Evolutionary conservation across 192 early-diverging fungal species (phyloP).

Genomic region (Entomortierella parvispora): DNA sequence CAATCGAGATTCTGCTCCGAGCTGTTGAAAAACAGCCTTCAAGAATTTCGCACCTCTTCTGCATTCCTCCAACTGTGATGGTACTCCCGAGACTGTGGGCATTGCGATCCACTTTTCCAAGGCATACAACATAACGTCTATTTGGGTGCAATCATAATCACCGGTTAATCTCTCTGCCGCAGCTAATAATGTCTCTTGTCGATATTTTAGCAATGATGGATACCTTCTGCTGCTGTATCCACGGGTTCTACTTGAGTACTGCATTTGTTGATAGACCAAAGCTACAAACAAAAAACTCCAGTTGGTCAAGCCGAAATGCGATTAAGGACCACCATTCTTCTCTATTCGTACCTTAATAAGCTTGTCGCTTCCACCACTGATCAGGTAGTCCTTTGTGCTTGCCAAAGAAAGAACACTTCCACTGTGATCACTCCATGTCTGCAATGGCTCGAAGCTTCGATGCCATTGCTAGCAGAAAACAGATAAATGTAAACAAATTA

Average conservation of each 20-base stretch:
- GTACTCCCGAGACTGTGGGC: slow-evolving; percentile 73
- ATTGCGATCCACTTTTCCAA: slow-evolving; percentile 77
- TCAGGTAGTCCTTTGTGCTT: slow-evolving; percentile 58
- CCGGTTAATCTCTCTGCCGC: too few species aligned
- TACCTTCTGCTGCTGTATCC: slow-evolving; percentile 42
- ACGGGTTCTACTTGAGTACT: slow-evolving; percentile 24
- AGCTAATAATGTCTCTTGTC: too few species aligned
- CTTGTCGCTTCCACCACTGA: slow-evolving; percentile 71
- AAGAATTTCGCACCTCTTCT: slow-evolving; percentile 78
- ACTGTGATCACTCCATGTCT: slow-evolving; percentile 59
- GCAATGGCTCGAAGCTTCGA: slow-evolving; percentile 65
- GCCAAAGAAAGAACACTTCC: slow-evolving; percentile 70
- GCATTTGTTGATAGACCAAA: slow-evolving; percentile 33
- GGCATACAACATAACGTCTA: slow-evolving; percentile 67
- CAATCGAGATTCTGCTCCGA: slow-evolving; percentile 71
- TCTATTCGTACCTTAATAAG: slow-evolving; percentile 62
- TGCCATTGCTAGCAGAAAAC: slow-evolving; percentile 61
- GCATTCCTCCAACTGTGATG: slow-evolving; percentile 76
- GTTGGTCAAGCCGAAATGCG: too few species aligned
- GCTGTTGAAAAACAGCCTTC: slow-evolving; percentile 69
- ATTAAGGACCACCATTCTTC: too few species aligned
- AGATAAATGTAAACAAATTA: not conserved
- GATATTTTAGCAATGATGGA: too few species aligned
- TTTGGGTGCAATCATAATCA: not conserved
- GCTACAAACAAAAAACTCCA: too few species aligned